These are phyloP conservation scores for Boletus rubescentipes DNA, from an alignment of 768 basidiomycete genomes.

Conservation along the genomic window DNA sequence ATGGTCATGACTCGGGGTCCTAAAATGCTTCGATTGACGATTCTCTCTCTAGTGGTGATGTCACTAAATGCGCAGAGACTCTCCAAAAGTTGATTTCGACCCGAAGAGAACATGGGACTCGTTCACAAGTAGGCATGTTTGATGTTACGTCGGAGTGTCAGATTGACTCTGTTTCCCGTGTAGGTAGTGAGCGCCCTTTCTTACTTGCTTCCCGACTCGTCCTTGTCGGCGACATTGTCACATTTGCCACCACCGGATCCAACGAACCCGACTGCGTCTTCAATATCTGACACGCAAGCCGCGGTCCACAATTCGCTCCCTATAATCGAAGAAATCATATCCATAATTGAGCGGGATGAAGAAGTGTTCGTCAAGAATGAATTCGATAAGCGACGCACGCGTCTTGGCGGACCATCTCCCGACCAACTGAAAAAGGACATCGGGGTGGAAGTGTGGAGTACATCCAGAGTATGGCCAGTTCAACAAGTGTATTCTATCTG, in stretches of 20 bases:
- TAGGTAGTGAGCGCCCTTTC: slow-evolving; percentile 69
- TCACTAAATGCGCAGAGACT: slow-evolving; percentile 73
- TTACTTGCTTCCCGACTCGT: slow-evolving; percentile 73
- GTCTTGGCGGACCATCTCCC: slow-evolving; percentile 65
- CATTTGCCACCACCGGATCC: slow-evolving; percentile 71
- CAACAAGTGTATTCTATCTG: not conserved
- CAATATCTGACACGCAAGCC: slow-evolving; percentile 54
- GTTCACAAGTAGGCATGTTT: slow-evolving; percentile 46
- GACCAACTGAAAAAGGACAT: slow-evolving; percentile 64
- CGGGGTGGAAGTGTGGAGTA: slow-evolving; percentile 58
- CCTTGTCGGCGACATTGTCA: slow-evolving; percentile 59
- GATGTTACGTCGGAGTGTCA: not conserved
- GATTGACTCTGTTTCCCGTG: not conserved
- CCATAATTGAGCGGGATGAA: slow-evolving; percentile 64
- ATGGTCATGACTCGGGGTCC: slow-evolving; percentile 19
- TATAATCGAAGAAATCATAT: slow-evolving; percentile 68
- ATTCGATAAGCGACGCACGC: slow-evolving; percentile 71
- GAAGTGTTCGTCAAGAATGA: slow-evolving; percentile 57
- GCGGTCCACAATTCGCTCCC: slow-evolving; percentile 71
- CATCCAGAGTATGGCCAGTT: slow-evolving; percentile 51
- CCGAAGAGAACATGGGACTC: slow-evolving; percentile 58
- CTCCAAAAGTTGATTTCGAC: slow-evolving; percentile 75
- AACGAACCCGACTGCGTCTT: slow-evolving; percentile 67
- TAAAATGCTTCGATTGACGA: not conserved
- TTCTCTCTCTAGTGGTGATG: slow-evolving; percentile 58